phyloP scores from a whole-genome alignment of 495 filamentous ascomycete species.

The Penicillium cinerascens region DNA sequence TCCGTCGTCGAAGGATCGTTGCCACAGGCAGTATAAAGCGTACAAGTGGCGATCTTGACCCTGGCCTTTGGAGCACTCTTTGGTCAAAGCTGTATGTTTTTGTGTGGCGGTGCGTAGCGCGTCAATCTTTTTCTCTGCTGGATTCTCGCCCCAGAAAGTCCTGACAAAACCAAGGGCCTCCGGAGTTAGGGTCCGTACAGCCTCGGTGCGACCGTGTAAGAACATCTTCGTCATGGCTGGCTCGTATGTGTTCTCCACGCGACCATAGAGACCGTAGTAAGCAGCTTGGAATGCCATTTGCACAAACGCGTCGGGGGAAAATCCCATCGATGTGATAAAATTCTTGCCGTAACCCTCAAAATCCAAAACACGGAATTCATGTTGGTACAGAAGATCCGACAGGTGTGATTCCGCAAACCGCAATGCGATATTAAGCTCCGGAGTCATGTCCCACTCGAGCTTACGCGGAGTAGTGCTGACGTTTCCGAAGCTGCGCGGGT shows the following conservation, averaged over 20 bases:
- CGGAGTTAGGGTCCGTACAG: constrained; percentile 78
- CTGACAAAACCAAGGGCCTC: constrained; percentile 83
- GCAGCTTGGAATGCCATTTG: constrained; percentile 99
- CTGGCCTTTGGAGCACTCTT: constrained; percentile 83
- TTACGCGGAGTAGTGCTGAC: constrained; percentile 93
- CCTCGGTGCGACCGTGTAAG: constrained; percentile 92
- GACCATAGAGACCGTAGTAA: constrained; percentile 95
- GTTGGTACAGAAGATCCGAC: constrained; percentile 92
- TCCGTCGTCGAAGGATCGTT: constrained; percentile 75
- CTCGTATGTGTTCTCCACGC: constrained; percentile 92
- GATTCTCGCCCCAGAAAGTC: constrained; percentile 92
- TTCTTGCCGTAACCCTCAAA: constrained; percentile 91
- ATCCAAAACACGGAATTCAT: constrained; percentile 91
- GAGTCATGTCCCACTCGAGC: constrained; percentile 96
- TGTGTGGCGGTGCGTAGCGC: constrained; percentile 78
- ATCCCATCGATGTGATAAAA: constrained; percentile 94
- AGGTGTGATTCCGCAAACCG: constrained; percentile 94
- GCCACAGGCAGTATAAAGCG: constrained; percentile 93
- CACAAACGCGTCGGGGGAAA: constrained; percentile 95
- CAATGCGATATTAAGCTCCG: constrained; percentile 84
- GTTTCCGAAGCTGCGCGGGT: constrained; percentile 90
- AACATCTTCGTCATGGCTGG: constrained; percentile 97
- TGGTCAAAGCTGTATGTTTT: constrained; percentile 75
- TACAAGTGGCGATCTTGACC: constrained; percentile 95
- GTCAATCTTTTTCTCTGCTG: constrained; percentile 76